Percentiles rank a stretch among this genome's conserved stretches.
phyloP scores from a whole-genome alignment of 148 eudicot species.

The Linanthus parryae region DNA sequence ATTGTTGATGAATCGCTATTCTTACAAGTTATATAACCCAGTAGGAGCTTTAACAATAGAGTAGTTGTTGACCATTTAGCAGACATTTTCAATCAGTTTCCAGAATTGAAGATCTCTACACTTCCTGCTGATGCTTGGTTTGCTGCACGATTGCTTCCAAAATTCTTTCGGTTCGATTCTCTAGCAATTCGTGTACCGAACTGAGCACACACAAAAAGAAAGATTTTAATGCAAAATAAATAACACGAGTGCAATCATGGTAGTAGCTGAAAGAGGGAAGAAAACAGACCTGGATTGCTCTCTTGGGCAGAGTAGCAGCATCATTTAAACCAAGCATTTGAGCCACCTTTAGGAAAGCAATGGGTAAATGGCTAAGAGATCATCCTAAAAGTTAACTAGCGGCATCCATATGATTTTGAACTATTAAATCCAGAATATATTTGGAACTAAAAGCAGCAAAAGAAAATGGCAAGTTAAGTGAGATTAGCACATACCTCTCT shows the following conservation, averaged over 20 bases:
- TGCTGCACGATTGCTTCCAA: constrained; percentile 95
- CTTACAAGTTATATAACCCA: too few relatives aligned
- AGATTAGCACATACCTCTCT: constrained; percentile 54
- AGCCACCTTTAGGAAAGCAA: constrained; percentile 70
- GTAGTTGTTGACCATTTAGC: too few relatives aligned
- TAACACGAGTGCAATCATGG: background rate
- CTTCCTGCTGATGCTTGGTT: constrained; percentile 91
- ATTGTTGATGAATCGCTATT: too few relatives aligned
- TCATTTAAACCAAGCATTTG: constrained; percentile 67
- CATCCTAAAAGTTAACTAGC: too few relatives aligned
- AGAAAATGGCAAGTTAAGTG: too few relatives aligned
- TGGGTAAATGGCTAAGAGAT: too few relatives aligned
- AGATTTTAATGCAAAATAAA: background rate
- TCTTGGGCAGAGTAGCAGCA: constrained; percentile 79
- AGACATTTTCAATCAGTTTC: too few relatives aligned
- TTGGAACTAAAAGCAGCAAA: too few relatives aligned
- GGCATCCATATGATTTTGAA: too few relatives aligned
- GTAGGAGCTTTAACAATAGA: too few relatives aligned
- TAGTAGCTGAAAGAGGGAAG: constrained; percentile 1
- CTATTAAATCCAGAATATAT: too few relatives aligned
- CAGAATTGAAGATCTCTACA: constrained; percentile 31
- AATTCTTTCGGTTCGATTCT: constrained; percentile 80
- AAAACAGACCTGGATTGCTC: constrained; percentile 82
- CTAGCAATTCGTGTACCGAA: constrained; percentile 92
- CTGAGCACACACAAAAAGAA: constrained; percentile 28